Base-by-base conservation (phyloP, 352 stramenopile genomes). In the Thalassiosira ordinaria region DNA sequence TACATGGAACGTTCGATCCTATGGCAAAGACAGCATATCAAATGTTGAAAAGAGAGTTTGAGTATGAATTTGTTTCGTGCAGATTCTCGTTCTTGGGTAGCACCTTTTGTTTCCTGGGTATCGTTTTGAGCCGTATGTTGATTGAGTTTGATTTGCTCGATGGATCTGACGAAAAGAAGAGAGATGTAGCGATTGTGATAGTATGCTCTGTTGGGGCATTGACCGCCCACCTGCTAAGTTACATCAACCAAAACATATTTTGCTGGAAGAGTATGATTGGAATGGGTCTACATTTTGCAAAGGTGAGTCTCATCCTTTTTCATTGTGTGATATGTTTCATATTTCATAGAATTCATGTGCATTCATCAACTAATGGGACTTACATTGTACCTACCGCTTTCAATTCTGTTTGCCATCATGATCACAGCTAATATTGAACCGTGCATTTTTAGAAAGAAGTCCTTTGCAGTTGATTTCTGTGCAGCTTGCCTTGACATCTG, bases 121-220 rank as follows among this genome's bases (percentile, higher is more conserved):
- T 78, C 59, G 22, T 78, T 5, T 56, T 37, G 35, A 72, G 59
- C 20, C 57, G 59, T 2, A 11, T 78, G 16, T 33, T 78, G 1
- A 78, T 78, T 61, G 69, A 78, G 33, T 78, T 78, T 61, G 69
- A 65, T 47, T 53, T 78, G 5, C 29, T 70, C 2, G 60, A 71
- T 14, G 39, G 31, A 47, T 3, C 20, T 31, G 18, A 8, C 22
- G 22, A 59, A 24, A 29, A 33, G 20, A 57, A 18, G 20, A 70
- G 46, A 29, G 69, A 78, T 51, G 26, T 60, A 1, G 59, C 57
- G 4, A 41, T 60, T 35, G 31, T 78, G 14, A 59, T 78, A 7
- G 13, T 78, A 2, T 78, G 44, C 33, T 51, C 47, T 39, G 9
- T 78, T 18, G 69, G 69, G 24, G 57, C 69, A 49, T 35, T 78